Conservation (phyloP, 1,284 basidiomycete species). For the Puccinia polysora region DNA sequence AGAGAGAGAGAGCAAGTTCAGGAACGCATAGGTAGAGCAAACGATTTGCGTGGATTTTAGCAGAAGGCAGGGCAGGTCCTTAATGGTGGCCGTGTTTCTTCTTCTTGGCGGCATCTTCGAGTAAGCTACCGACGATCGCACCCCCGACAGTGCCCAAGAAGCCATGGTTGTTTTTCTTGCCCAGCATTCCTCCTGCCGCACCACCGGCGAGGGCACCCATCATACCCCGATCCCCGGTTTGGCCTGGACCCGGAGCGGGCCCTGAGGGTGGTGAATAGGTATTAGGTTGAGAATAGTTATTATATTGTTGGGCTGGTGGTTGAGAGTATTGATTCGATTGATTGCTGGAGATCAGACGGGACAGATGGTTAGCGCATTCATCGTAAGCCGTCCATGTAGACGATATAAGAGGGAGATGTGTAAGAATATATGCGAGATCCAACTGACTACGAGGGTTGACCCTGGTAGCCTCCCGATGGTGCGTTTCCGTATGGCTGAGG, state of each 20-base stretch:
- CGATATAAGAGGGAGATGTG: not conserved
- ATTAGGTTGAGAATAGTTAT: not conserved
- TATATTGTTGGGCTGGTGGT: not conserved
- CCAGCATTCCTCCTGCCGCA: constrained; percentile 1
- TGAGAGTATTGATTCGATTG: constrained; percentile 2
- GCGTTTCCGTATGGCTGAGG: constrained; percentile 13
- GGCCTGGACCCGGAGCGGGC: not conserved
- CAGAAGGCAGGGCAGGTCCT: not conserved
- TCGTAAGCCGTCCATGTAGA: too few relatives aligned
- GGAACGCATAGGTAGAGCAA: not conserved
- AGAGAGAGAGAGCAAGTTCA: too few relatives aligned
- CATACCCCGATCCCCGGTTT: constrained; percentile 23
- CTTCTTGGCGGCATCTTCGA: constrained; percentile 22
- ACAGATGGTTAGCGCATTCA: not conserved
- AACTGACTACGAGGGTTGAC: not conserved
- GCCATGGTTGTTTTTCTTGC: constrained; percentile 27
- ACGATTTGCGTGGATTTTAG: not conserved
- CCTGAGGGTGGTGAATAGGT: too few relatives aligned
- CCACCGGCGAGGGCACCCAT: constrained; percentile 28
- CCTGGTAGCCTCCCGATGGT: constrained; percentile 10
- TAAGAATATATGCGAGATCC: not conserved
- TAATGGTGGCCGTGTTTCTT: constrained; percentile 30
- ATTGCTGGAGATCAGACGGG: not conserved
- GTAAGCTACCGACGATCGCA: constrained; percentile 16
- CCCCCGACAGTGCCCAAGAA: constrained; percentile 22